Evolutionary conservation across 2,329 filamentous ascomycete genomes (phyloP), one percentile per base, ranked within the genome.

Genomic region (Nigrograna mackinnonii): DNA sequence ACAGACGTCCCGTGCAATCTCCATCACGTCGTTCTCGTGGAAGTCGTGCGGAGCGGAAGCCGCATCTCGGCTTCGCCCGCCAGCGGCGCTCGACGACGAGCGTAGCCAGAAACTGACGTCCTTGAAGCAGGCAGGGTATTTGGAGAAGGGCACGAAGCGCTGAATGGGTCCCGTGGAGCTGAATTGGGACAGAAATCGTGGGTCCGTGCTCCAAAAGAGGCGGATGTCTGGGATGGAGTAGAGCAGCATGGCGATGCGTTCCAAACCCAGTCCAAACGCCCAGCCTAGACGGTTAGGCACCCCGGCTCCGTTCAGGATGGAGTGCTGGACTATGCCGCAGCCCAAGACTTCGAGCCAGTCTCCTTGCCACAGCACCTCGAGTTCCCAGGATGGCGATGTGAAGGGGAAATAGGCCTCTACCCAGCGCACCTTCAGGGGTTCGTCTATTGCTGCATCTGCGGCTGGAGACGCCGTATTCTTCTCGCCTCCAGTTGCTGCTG

Each of bases 381-480:
- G 79, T 67, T 99, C 94, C 88, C 90, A 99, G 5, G 87, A 94
- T 0, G 94, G 94, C 44, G 86, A 91, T 1, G 94, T 99, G 67
- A 97, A 97, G 28, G 94, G 94, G 72, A 99, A 99, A 71, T 94
- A 97, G 1, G 94, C 91, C 68, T 96, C 92, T 6, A 97, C 85
- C 94, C 94, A 99, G 53, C 94, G 83, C 59, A 96, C 85, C 55
- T 84, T 85, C 28, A 97, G 75, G 4, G 91, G 89, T 60, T 95
- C 87, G 37, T 54, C 38, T n/a, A n/a, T n/a, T n/a, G n/a, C n/a
- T n/a, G n/a, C n/a, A n/a, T n/a, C n/a, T n/a, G n/a, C n/a, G n/a
- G n/a, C n/a, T n/a, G n/a, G n/a, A 50, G 26, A 37, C 16, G 73
- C 40, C 72, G 41, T 21, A 6, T 22, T 34, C 7, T 46, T 19